Percentiles rank a stretch among this genome's conserved stretches.
Conservation (phyloP, 1,284 basidiomycete genomes). For the Amylostereum chailletii region DNA sequence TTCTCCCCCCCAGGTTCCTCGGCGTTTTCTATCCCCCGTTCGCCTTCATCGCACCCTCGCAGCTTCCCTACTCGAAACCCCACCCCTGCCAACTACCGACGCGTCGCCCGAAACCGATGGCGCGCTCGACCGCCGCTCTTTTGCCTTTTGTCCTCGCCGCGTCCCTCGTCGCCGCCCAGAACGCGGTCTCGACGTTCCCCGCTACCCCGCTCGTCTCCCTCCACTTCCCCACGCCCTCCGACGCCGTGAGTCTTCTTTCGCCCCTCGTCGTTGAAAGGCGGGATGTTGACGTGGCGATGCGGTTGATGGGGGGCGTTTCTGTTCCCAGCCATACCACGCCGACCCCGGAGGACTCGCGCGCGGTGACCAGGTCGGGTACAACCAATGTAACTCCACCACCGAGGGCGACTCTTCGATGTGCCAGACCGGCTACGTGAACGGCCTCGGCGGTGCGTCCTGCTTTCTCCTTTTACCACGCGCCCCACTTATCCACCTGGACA, state of each 20-base stretch:
- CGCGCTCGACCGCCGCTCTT: slow-evolving; percentile 29
- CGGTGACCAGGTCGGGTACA: slow-evolving; percentile 56
- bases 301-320: not conserved
- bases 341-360: slow-evolving; percentile 41
- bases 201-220: slow-evolving; percentile 44
- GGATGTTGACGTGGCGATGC: not conserved
- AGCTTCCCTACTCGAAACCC: no score
- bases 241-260: slow-evolving; percentile 31
- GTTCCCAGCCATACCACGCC: slow-evolving; percentile 44
- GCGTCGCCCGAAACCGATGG: slow-evolving; percentile 20
- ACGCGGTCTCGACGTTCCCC: slow-evolving; percentile 25
- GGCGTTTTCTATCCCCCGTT: not conserved
- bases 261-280: not conserved
- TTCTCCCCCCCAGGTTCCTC: not conserved
- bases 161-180: slow-evolving; percentile 27
- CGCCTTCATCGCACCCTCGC: not conserved
- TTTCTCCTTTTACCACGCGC: slow-evolving; percentile 7
- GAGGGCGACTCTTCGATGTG: slow-evolving; percentile 48
- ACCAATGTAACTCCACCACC: slow-evolving; percentile 65
- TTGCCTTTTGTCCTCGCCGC: slow-evolving; percentile 29
- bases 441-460: slow-evolving; percentile 35
- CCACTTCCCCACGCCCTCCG: slow-evolving; percentile 38
- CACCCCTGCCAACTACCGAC: no score
- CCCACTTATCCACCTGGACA: slow-evolving; percentile 10
- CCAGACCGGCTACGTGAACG: slow-evolving; percentile 53